A percentile compares a stretch with the other conserved stretches of the same genome.
Conservation (phyloP, 2,329 filamentous ascomycete species). For the Beauveria caledonica region DNA sequence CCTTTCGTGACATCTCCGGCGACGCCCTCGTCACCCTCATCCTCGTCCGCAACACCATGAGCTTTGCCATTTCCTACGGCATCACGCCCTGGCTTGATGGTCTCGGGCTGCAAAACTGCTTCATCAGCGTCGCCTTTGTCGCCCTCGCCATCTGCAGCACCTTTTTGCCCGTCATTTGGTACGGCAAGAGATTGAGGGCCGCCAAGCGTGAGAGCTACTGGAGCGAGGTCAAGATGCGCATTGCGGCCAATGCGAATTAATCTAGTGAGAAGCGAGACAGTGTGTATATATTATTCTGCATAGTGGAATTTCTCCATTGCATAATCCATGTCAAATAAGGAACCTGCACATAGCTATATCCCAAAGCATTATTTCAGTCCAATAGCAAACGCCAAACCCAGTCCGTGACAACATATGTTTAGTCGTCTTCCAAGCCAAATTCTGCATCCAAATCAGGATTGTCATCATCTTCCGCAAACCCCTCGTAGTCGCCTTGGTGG, state of each 20-base stretch:
- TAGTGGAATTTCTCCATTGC: background rate
- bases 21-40: constrained; percentile 33
- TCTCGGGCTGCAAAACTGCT: constrained; percentile 35
- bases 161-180: constrained; percentile 39
- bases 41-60: constrained; percentile 30
- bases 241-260: constrained; percentile 5
- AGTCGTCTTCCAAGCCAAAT: constrained; percentile 25
- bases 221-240: constrained; percentile 13
- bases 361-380: background rate
- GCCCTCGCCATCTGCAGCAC: constrained; percentile 30
- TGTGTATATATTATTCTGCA: background rate
- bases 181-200: constrained; percentile 27
- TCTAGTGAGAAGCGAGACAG: background rate
- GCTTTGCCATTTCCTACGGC: constrained; percentile 29
- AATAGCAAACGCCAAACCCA: background rate
- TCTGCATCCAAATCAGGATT: constrained; percentile 30
- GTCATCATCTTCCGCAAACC: constrained; percentile 29
- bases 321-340: background rate
- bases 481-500: constrained; percentile 19
- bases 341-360: background rate
- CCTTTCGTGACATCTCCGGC: constrained; percentile 31
- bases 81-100: constrained; percentile 36
- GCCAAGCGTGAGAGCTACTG: constrained; percentile 16
- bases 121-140: constrained; percentile 32
- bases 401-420: background rate